Evolutionary conservation across 1,284 basidiomycete species (phyloP), one percentile per base, ranked within the genome.

Genomic region (Abortiporus biennis): DNA sequence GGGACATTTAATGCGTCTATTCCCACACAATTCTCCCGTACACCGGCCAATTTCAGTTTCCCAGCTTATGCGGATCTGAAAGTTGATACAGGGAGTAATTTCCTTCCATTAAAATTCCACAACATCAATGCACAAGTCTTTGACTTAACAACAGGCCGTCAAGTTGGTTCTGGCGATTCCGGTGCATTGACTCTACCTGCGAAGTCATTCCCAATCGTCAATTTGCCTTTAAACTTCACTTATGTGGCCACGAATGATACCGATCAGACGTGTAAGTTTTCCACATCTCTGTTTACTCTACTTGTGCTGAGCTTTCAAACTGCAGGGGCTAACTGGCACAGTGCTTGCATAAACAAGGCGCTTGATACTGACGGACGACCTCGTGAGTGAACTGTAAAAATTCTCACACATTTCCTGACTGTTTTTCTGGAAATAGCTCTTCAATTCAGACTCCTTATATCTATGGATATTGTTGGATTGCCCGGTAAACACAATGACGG

Each of bases 31-130:
- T 91, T 92, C 66, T 79, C 72, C 31, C 76, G 85, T 40, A 57
- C 68, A 0, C 89, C 89, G 0, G 80, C 91, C 38, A 93, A 93
- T 62, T 94, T 92, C 62, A 80, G 83, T 15, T 94, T 93, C 69
- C 72, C 84, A 2, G 88, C 80, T 1, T 67, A 74, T 37, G 78
- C 88, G 16, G 72, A 81, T 34, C 67, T 94, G 6, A 72, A 87
- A 53, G 70, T 87, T 35, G 75, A 92, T 63, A 90, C 88, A 3
- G 67, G 66, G 12, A 64, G 62, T 52, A 90, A 84, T 50, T 85
- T 77, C 57, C 66, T 93, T 6, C 89, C 91, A 3, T 59, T 92
- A 30, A 77, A 74, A 27, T 82, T 92, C 65, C 75, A 67, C 32
- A 67, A 72, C 46, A 68, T 93, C 36, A 63, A 71, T 40, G 89